Conservation (phyloP, 2,329 filamentous ascomycete species). For the Scedosporium minutisporum region DNA sequence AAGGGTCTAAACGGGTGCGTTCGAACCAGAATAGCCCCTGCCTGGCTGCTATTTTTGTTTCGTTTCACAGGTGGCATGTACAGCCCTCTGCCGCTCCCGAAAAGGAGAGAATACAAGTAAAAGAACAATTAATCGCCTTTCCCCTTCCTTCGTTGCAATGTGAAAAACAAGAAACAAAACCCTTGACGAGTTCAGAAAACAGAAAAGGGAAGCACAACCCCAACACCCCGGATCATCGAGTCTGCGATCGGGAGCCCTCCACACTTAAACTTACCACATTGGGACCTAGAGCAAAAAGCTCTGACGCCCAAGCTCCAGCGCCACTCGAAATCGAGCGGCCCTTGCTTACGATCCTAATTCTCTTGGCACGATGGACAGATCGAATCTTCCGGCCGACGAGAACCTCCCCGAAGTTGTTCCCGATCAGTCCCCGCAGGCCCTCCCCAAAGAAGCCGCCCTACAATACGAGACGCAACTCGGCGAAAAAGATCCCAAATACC, state of each 20-base stretch:
- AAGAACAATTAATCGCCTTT: too few species aligned
- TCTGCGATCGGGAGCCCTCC: neutral
- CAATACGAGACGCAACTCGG: neutral
- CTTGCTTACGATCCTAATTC: too few species aligned
- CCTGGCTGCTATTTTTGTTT: too few species aligned
- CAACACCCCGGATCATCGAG: neutral
- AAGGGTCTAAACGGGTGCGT: too few species aligned
- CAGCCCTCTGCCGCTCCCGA: too few species aligned
- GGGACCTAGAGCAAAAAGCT: neutral
- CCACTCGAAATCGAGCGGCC: neutral
- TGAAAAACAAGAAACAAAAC: too few species aligned
- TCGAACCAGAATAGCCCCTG: too few species aligned
- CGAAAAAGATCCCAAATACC: slow-evolving; percentile 1
- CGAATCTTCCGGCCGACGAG: neutral
- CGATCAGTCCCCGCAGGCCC: slow-evolving; percentile 3
- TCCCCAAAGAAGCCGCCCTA: neutral
- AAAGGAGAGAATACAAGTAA: too few species aligned
- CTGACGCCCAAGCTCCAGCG: neutral
- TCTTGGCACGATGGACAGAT: neutral
- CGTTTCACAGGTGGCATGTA: too few species aligned
- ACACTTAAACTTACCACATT: neutral
- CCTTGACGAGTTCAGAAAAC: too few species aligned
- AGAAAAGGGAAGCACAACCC: neutral
- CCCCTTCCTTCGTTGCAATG: too few species aligned
- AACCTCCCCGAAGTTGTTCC: slow-evolving; percentile 8